Conservation (phyloP, 768 basidiomycete species). For the Suillus sp. region DNA sequence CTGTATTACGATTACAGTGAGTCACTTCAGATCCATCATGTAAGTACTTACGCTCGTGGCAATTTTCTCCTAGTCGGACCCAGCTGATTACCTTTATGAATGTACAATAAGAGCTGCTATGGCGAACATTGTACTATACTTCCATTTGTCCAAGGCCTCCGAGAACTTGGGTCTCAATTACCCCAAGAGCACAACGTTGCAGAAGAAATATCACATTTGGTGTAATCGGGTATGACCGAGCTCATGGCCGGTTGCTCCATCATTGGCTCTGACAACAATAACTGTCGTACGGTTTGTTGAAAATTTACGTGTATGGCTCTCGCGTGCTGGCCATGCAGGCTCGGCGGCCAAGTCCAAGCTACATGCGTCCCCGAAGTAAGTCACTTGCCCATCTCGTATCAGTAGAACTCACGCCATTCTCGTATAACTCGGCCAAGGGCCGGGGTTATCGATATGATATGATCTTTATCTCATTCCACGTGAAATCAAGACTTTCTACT, state of each 20-base stretch:
- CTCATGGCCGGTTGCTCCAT: background rate
- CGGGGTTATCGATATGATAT: background rate
- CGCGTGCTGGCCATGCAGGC: background rate
- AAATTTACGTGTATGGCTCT: background rate
- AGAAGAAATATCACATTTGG: too few relatives aligned
- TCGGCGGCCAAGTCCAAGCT: background rate
- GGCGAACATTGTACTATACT: background rate
- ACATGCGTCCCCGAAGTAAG: background rate
- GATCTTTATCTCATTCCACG: background rate
- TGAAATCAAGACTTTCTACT: background rate
- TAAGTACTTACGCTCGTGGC: constrained; percentile 24
- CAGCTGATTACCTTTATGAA: constrained; percentile 14
- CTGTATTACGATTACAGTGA: constrained; percentile 72
- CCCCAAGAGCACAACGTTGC: background rate
- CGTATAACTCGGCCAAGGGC: background rate
- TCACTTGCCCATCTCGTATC: background rate
- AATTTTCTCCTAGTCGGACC: constrained; percentile 19
- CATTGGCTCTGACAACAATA: background rate
- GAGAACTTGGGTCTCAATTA: background rate
- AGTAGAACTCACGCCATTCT: background rate
- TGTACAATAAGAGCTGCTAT: background rate
- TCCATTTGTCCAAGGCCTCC: background rate
- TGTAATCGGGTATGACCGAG: constrained; percentile 3
- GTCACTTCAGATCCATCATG: constrained; percentile 27
- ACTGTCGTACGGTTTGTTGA: background rate